Evolutionary conservation across 305 asterid genomes (phyloP).

Genomic region (Solanum hybrid): DNA sequence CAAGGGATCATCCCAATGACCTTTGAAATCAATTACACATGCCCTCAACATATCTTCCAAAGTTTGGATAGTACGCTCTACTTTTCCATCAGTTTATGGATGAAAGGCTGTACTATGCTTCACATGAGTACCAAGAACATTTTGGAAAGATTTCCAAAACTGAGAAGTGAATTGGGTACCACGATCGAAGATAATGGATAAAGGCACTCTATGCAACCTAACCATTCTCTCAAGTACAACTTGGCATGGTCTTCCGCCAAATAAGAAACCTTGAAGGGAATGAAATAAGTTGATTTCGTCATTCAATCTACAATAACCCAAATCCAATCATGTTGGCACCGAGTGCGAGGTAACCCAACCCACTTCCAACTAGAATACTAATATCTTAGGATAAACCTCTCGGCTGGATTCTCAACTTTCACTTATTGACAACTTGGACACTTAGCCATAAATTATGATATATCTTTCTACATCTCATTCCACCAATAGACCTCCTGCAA

Average conservation of each 20-base stretch:
- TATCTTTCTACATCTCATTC: not conserved
- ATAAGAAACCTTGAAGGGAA: not conserved
- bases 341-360: not conserved
- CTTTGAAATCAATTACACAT: not conserved
- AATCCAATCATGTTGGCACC: not conserved
- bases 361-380: not conserved
- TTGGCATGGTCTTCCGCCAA: not conserved
- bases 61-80: not conserved
- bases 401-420: not conserved
- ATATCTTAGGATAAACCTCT: not conserved
- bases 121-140: not conserved
- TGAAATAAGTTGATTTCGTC: not conserved
- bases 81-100: not conserved
- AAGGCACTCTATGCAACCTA: not conserved
- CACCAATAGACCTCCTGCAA: not conserved
- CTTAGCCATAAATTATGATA: not conserved
- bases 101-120: not conserved
- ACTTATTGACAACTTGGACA: not conserved
- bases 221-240: not conserved
- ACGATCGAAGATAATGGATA: not conserved
- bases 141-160: not conserved
- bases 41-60: not conserved
- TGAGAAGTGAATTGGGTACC: not conserved
- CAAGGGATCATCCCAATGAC: not conserved
- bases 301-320: not conserved